Evolutionary conservation across 2,329 filamentous ascomycete genomes (phyloP).

Genomic region (Grosmannia serpens): DNA sequence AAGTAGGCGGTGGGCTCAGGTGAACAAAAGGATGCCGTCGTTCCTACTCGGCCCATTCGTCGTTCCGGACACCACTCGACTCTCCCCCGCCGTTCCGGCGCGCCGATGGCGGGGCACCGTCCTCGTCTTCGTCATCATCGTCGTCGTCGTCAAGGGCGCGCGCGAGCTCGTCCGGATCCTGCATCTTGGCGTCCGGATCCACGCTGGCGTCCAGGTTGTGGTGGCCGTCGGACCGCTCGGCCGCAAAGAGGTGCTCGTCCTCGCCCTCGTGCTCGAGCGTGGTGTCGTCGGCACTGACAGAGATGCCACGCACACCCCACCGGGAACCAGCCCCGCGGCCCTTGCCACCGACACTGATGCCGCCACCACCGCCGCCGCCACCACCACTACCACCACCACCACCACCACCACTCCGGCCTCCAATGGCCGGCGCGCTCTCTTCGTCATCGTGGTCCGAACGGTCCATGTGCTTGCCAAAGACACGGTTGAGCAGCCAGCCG

Average conservation of each 20-base stretch:
- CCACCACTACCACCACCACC: conserved; percentile 15
- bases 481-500: conserved; percentile 70
- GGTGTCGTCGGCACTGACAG: conserved; percentile 53
- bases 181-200: conserved; percentile 55
- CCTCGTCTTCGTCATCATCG: conserved; percentile 33
- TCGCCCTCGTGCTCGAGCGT: conserved; percentile 36
- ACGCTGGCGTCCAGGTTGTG: conserved; percentile 34
- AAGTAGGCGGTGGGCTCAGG: not conserved
- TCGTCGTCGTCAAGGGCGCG: conserved; percentile 46
- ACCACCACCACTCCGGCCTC: conserved; percentile 13
- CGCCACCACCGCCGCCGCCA: conserved; percentile 17
- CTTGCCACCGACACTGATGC: conserved; percentile 19
- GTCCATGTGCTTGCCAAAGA: conserved; percentile 54
- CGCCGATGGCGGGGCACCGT: conserved; percentile 19
- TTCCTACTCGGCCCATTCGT: conserved; percentile 13
- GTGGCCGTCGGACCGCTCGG: conserved; percentile 22
- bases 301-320: conserved; percentile 55
- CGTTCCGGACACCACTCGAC: conserved; percentile 12
- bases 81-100: not conserved
- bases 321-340: conserved; percentile 45
- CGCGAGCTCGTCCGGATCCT: conserved; percentile 54
- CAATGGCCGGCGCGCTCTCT: conserved; percentile 42
- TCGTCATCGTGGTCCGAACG: conserved; percentile 41
- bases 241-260: conserved; percentile 17
- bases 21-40: not conserved